These are phyloP conservation scores for Gracilaria gracilis DNA, from an alignment of 23 red algal species.

Conservation along the genomic window DNA sequence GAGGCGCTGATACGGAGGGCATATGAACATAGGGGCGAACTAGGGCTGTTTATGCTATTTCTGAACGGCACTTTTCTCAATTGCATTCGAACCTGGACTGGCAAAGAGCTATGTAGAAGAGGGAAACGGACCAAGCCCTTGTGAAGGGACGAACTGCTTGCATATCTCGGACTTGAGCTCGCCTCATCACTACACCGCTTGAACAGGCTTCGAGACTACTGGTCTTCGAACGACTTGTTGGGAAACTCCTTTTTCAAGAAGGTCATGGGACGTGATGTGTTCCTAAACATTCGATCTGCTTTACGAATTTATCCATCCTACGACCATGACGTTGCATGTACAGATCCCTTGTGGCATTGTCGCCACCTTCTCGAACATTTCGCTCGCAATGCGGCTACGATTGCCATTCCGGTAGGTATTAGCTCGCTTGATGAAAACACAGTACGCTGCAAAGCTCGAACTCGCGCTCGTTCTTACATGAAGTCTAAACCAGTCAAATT, in stretches of 20 bases:
- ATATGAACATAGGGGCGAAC: neutral
- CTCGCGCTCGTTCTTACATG: neutral
- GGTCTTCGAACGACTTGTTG: no score
- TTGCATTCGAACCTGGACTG: slow-evolving; percentile 3
- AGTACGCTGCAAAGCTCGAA: neutral
- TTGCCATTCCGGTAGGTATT: neutral
- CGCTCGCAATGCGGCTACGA: neutral
- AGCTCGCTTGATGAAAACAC: slow-evolving; percentile 26
- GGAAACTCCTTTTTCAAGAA: no score
- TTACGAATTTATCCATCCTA: neutral
- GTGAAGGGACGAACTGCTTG: neutral
- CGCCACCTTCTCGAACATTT: neutral
- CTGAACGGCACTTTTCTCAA: neutral
- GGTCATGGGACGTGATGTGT: no score
- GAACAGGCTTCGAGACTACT: no score
- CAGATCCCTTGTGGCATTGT: neutral
- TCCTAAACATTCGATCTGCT: no score
- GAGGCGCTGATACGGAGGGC: neutral
- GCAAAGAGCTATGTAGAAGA: neutral
- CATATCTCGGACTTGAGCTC: neutral
- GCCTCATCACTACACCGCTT: neutral
- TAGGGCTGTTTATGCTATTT: neutral
- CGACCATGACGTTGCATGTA: neutral
- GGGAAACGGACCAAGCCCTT: neutral
- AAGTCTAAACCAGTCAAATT: slow-evolving; percentile 16